These are phyloP conservation scores for Cladosporium colombiae DNA, from an alignment of 2,329 filamentous ascomycete genomes.

Conservation along the genomic window DNA sequence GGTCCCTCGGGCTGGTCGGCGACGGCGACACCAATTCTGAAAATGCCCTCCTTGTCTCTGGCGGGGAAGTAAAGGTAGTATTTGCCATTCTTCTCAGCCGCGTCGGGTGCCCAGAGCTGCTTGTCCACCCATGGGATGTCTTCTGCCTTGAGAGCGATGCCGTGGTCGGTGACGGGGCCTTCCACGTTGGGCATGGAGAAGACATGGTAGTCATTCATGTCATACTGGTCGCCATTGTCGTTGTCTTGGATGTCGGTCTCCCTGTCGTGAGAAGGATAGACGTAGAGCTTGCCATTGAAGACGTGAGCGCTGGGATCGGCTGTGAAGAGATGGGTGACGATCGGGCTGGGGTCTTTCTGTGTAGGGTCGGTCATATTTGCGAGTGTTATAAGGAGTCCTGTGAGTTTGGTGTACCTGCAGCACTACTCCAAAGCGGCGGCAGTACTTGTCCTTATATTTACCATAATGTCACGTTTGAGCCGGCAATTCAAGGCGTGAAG, in stretches of 20 bases:
- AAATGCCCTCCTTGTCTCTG: slow-evolving; percentile 67
- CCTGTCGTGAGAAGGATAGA: slow-evolving; percentile 80
- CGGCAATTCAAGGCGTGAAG: slow-evolving; percentile 12
- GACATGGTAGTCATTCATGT: slow-evolving; percentile 83
- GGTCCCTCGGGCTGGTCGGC: slow-evolving; percentile 66
- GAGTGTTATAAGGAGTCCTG: neutral
- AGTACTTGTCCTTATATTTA: slow-evolving; percentile 5
- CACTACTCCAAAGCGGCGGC: neutral
- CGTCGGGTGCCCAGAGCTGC: slow-evolving; percentile 80
- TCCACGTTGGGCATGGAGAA: slow-evolving; percentile 62
- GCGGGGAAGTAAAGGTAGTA: slow-evolving; percentile 80
- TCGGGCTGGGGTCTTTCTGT: slow-evolving; percentile 58
- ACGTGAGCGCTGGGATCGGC: slow-evolving; percentile 80
- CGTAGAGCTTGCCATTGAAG: slow-evolving; percentile 73
- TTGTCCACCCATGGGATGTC: slow-evolving; percentile 76
- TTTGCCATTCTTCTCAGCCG: slow-evolving; percentile 66
- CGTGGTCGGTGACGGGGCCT: slow-evolving; percentile 68
- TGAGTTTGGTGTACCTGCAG: neutral
- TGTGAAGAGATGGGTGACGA: slow-evolving; percentile 75
- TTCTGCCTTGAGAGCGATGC: slow-evolving; percentile 63
- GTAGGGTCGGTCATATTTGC: slow-evolving; percentile 41
- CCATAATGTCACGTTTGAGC: neutral
- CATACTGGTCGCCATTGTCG: slow-evolving; percentile 83
- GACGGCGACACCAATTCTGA: slow-evolving; percentile 73
- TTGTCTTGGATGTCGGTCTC: slow-evolving; percentile 74